Base-by-base conservation (phyloP, 441 rosid species). In the Populus hybrid region DNA sequence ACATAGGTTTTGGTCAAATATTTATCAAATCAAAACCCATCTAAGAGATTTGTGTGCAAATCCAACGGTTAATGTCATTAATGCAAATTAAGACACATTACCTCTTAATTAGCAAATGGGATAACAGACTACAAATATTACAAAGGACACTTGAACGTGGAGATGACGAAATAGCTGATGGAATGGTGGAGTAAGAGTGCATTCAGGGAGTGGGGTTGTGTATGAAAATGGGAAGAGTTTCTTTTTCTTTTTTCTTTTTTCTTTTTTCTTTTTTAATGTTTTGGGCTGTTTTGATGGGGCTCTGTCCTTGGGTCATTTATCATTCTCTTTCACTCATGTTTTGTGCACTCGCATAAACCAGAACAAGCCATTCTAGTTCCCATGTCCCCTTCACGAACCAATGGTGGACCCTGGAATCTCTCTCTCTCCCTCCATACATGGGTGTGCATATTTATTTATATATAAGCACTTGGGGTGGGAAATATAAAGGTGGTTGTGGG, bases 131-230 rank as follows among this genome's bases (percentile, higher is more conserved):
- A 78, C 35, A 79, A 73, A 36, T 61, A 46, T 46, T 46, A 12
- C 57, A 46, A 80, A 69, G 85, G 85, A 84, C 81, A 84, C 72
- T 83, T 80, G 81, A 87, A 85, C 91, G 86, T 89, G 73, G 87
- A 66, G 90, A 82, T 91, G 95, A 91, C 93, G 95, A 83, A 86
- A 86, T 78, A 83, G 78, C 69, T 90, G 94, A 90, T 82, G 94
- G 83, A 80, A 85, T 81, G 88, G 88, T 88, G 79, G 89, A 88
- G 92, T 87, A 88, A 85, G 90, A 80, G 84, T 89, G 88, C 93
- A 89, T 77, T 67, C 76, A 80, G 83, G 85, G 78, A 74, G 74
- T 81, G 87, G 84, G 84, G 74, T 82, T 85, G 88, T 86, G 88
- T 82, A 80, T 82, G 84, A 80, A 85, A 80, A 83, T 77, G 80